Evolutionary conservation across 2,329 filamentous ascomycete genomes (phyloP), one percentile per base, ranked within the genome.

Genomic region (Fusarium nanum): DNA sequence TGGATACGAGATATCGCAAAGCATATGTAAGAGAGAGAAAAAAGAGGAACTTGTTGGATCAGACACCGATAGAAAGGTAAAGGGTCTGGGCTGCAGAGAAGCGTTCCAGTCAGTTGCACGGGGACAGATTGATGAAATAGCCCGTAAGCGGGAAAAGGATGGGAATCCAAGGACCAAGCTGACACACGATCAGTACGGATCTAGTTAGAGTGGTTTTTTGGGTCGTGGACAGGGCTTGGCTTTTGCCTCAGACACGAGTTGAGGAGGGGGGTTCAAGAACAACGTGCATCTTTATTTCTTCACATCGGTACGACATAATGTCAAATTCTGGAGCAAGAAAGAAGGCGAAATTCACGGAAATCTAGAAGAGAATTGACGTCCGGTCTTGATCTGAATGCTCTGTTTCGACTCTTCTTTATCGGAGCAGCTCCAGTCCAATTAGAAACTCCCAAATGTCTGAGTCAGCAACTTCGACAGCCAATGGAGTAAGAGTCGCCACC

Each of bases 61-160:
- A n/a, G 27, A 23, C 16, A 54, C 48, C 13, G 20, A 47, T 16
- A 23, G 28, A 34, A 18, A 53, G 48, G 46, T 27, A 28, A 41
- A 44, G 34, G 23, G 32, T n/a, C 64, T 59, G 49, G 58, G 49
- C 45, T 53, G 25, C 44, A 37, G 49, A 30, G 25, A 30, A 42
- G 10, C 27, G 20, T 42, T 47, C 25, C 34, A 52, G 14, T 37
- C 2, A 27, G 37, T 56, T 47, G 41, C 22, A 59, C 44, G 65
- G 65, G 58, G 64, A 34, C 27, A 22, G 30, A 30, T 59, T 55
- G 12, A 50, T 68, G 53, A 68, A 64, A 68, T 68, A 68, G 64
- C 65, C 52, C 41, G 44, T 64, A 68, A 11, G 64, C 48, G 64
- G 58, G 28, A 32, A 44, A 28, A 45, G 50, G 32, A 34, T 54